Conservation (phyloP, 495 filamentous ascomycete genomes). For the Neurospora sp. region DNA sequence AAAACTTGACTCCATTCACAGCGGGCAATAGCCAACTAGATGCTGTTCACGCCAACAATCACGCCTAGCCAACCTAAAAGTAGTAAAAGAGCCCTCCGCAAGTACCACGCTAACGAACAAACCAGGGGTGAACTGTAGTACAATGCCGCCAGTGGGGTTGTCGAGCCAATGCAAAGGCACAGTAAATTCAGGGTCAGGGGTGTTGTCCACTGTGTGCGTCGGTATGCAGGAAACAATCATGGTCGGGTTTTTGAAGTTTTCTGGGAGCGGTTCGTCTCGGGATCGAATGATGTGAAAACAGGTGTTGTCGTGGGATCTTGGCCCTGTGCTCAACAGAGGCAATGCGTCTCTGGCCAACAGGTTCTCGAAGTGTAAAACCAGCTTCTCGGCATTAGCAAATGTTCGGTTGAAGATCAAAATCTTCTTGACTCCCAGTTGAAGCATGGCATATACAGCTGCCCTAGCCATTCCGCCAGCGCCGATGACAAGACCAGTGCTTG, state of each 20-base stretch:
- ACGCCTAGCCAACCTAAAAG: background rate
- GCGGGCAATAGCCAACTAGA: background rate
- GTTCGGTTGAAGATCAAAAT: constrained; percentile 65
- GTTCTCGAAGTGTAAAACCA: constrained; percentile 55
- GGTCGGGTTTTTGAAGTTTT: constrained; percentile 47
- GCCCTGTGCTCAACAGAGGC: constrained; percentile 37
- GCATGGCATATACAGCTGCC: constrained; percentile 65
- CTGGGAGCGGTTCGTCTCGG: constrained; percentile 51
- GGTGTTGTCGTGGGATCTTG: constrained; percentile 34
- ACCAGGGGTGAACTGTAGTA: constrained; percentile 27
- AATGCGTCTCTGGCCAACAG: constrained; percentile 18
- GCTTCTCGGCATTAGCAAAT: constrained; percentile 45
- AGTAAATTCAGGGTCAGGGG: constrained; percentile 56
- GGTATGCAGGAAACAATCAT: constrained; percentile 65
- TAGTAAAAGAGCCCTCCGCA: background rate
- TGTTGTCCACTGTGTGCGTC: constrained; percentile 47
- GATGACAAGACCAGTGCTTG: constrained; percentile 55
- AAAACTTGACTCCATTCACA: background rate
- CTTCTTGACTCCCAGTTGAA: constrained; percentile 61
- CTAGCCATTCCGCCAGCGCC: constrained; percentile 71
- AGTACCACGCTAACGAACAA: no score
- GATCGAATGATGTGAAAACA: constrained; percentile 49
- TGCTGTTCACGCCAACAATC: background rate
- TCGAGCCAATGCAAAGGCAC: constrained; percentile 57
- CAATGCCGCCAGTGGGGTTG: constrained; percentile 61